Conservation (phyloP, 2,329 filamentous ascomycete species). For the Cytospora schulzeri region DNA sequence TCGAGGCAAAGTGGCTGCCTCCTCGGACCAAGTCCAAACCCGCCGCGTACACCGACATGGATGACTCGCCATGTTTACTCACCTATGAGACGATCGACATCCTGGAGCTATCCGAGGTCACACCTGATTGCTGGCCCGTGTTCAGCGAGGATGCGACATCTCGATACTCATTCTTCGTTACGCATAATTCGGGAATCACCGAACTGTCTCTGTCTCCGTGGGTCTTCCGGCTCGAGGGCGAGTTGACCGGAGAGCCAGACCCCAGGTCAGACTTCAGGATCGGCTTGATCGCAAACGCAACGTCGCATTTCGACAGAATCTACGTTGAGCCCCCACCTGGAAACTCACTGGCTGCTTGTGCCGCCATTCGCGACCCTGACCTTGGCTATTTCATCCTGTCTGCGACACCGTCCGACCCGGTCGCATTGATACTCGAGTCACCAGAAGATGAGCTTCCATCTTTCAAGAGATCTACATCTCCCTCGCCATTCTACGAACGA, state of each 20-base stretch:
- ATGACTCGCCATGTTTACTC: conserved; percentile 52
- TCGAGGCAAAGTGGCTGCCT: conserved; percentile 68
- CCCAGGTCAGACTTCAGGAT: conserved; percentile 64
- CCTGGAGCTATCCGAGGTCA: conserved; percentile 56
- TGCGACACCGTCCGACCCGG: conserved; percentile 58
- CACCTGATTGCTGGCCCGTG: conserved; percentile 61
- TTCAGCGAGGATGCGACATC: conserved; percentile 64
- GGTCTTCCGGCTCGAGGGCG: conserved; percentile 65
- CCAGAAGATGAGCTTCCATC: conserved; percentile 52
- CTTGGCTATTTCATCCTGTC: conserved; percentile 66
- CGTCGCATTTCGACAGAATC: conserved; percentile 57
- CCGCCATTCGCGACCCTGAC: conserved; percentile 61
- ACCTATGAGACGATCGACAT: conserved; percentile 67
- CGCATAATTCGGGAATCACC: conserved; percentile 61
- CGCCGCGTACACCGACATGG: conserved; percentile 42
- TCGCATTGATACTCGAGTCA: conserved; percentile 61
- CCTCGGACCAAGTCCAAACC: conserved; percentile 55
- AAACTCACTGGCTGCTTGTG: conserved; percentile 54
- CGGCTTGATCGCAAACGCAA: conserved; percentile 60
- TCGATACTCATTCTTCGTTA: conserved; percentile 65
- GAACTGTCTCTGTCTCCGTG: conserved; percentile 62
- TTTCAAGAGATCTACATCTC: conserved; percentile 31
- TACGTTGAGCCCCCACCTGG: conserved; percentile 56
- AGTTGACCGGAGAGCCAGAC: conserved; percentile 58
- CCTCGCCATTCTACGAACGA: conserved; percentile 46